Evolutionary conservation across 345 rosid species (phyloP).

Genomic region (Pseudoturritis turrita): DNA sequence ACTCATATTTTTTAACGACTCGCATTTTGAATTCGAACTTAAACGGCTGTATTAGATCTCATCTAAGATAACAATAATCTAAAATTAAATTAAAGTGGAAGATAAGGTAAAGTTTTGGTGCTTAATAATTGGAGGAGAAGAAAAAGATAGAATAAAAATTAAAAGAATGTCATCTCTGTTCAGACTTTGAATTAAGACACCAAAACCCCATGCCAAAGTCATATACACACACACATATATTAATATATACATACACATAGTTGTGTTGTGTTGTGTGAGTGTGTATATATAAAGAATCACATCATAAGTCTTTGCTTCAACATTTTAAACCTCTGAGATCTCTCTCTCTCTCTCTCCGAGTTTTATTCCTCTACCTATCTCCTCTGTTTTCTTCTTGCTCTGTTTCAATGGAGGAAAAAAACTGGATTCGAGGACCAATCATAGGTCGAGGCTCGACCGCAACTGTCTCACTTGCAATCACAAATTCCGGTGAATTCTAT

Average conservation of each 20-base stretch:
- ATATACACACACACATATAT: neutral
- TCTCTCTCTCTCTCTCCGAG: conserved; percentile 1
- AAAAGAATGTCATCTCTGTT: conserved; percentile 20
- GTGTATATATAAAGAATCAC: conserved; percentile 22
- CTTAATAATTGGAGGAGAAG: conserved; percentile 31
- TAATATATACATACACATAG: neutral
- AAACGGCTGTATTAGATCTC: conserved; percentile 36
- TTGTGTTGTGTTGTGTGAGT: neutral
- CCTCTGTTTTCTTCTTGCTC: conserved; percentile 22
- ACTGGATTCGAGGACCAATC: conserved; percentile 71
- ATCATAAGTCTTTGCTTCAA: conserved; percentile 21
- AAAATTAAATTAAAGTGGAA: conserved; percentile 25
- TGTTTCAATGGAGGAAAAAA: conserved; percentile 37
- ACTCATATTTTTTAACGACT: conserved; percentile 14
- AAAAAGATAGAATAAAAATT: neutral
- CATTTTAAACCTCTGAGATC: conserved; percentile 18
- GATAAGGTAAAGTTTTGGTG: conserved; percentile 35
- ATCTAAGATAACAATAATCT: conserved; percentile 19
- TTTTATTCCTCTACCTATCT: neutral
- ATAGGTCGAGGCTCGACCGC: conserved; percentile 90
- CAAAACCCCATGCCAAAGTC: conserved; percentile 34
- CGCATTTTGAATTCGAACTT: conserved; percentile 23
- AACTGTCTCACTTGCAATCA: conserved; percentile 62
- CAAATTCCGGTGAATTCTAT: conserved; percentile 43
- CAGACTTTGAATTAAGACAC: conserved; percentile 32